phyloP scores from a whole-genome alignment of 2,329 filamentous ascomycete genomes.

The Sclerotinia spermophila region DNA sequence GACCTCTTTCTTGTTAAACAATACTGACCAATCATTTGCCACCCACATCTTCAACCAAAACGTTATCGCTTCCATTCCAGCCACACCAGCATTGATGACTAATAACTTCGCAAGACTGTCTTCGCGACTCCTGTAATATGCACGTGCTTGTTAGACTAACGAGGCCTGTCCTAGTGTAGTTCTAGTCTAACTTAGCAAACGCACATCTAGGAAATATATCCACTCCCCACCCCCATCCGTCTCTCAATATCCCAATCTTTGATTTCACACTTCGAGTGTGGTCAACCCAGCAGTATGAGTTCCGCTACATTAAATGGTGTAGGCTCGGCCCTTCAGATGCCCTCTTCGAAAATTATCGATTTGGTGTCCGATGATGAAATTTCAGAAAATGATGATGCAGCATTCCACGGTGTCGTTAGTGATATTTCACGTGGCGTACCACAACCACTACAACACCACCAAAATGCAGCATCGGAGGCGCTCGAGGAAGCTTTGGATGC shows the following conservation, averaged over 20 bases:
- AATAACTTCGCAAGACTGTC: background rate
- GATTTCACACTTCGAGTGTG: background rate
- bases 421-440: conserved; percentile 14
- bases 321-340: background rate
- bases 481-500: background rate
- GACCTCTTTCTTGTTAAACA: background rate
- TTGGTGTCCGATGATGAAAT: conserved; percentile 3
- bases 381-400: background rate
- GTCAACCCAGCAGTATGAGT: background rate
- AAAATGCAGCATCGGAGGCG: conserved; percentile 3
- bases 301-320: conserved; percentile 7
- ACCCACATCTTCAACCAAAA: no score
- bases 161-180: background rate
- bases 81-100: background rate
- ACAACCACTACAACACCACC: conserved; percentile 1
- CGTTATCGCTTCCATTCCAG: background rate
- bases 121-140: background rate
- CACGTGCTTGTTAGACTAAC: background rate
- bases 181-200: background rate
- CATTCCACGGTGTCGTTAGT: background rate
- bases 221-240: background rate
- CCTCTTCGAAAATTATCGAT: conserved; percentile 17
- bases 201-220: background rate
- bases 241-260: background rate
- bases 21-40: background rate